Conservation (phyloP, 371 early-diverging fungal species). For the Syncephalastrum contaminatum region DNA sequence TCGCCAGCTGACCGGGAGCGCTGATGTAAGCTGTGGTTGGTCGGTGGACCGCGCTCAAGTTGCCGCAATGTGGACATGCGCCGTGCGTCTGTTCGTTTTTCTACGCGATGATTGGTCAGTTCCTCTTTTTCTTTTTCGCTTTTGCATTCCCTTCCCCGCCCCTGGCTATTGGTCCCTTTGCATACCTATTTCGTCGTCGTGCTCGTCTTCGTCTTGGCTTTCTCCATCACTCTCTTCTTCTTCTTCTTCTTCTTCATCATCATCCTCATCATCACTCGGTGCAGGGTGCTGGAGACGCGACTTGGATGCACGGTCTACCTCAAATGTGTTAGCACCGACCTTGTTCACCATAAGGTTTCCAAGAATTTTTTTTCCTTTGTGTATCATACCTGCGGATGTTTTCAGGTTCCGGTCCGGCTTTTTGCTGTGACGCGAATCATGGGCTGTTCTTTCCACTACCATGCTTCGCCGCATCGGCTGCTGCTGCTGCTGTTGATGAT, state of each 20-base stretch:
- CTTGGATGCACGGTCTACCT: too few relatives aligned
- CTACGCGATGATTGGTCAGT: not conserved
- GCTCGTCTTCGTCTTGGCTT: constrained; percentile 5
- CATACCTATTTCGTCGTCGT: constrained; percentile 5
- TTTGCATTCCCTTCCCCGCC: too few relatives aligned
- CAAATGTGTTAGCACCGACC: too few relatives aligned
- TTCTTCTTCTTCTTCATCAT: constrained; percentile 17
- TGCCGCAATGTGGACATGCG: constrained; percentile 29
- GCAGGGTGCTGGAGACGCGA: not conserved
- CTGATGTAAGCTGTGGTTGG: constrained; percentile 15
- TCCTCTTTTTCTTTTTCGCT: too few relatives aligned
- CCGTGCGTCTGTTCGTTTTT: constrained; percentile 16
- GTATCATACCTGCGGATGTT: too few relatives aligned
- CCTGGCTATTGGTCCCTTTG: too few relatives aligned
- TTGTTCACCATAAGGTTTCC: too few relatives aligned
- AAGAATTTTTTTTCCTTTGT: too few relatives aligned
- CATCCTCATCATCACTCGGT: constrained; percentile 21
- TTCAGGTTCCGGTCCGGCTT: too few relatives aligned
- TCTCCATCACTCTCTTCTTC: constrained; percentile 9
- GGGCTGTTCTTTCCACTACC: too few relatives aligned
- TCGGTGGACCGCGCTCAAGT: constrained; percentile 21
- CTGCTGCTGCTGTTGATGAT: constrained; percentile 4
- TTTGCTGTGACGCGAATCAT: too few relatives aligned
- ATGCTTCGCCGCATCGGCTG: not conserved
- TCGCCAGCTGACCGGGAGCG: constrained; percentile 24